These are phyloP conservation scores for Pyracantha coccinea DNA, from an alignment of 331 rosid genomes.

Conservation along the genomic window DNA sequence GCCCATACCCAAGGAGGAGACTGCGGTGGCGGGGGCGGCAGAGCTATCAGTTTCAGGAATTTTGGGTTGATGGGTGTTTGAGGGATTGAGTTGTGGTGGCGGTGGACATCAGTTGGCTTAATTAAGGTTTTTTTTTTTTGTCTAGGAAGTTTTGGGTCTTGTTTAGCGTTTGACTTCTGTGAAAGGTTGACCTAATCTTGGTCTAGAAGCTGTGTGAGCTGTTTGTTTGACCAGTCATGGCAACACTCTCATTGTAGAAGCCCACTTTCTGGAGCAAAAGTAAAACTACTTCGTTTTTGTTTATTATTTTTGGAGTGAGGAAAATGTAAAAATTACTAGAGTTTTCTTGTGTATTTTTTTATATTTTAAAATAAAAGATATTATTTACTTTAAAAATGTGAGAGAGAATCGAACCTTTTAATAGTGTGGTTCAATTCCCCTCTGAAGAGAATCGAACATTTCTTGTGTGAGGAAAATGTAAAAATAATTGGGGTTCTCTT, in stretches of 20 bases:
- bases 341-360: not conserved
- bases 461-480: too few relatives aligned
- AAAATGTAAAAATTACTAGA: not conserved
- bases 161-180: not conserved
- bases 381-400: too few relatives aligned
- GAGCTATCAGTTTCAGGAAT: not conserved
- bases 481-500: too few relatives aligned
- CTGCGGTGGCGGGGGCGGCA: not conserved
- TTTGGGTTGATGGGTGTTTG: not conserved
- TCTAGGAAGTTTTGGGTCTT: not conserved
- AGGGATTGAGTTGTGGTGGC: not conserved
- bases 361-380: too few relatives aligned
- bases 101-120: not conserved
- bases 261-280: not conserved
- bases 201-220: not conserved
- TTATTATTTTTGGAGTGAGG: not conserved
- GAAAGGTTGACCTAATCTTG: not conserved
- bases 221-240: constrained; percentile 1
- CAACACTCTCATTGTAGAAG: not conserved
- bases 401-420: too few relatives aligned
- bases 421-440: rapidly evolving
- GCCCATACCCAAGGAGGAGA: constrained; percentile 27
- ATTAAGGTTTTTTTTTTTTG: not conserved
- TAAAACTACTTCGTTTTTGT: not conserved
- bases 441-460: rapidly evolving